Base-by-base conservation (phyloP, 345 rosid species). In the Erysimum cheiranthoides region DNA sequence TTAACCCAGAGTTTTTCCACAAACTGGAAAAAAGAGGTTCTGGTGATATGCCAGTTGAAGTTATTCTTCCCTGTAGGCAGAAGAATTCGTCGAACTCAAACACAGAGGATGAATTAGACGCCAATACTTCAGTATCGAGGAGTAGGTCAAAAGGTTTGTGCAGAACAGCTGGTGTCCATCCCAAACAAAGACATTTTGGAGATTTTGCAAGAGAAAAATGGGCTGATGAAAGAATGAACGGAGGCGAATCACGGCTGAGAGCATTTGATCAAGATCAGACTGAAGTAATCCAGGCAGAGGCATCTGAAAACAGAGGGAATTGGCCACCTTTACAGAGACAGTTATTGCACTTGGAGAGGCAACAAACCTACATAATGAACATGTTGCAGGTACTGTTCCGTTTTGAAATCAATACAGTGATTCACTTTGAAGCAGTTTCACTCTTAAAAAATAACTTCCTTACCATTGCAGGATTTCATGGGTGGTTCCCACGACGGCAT, bases 321-420 rank as follows among this genome's bases (percentile, higher is more conserved):
- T 92, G 93, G 98, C 82, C 89, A 84, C 90, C 96, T 70, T 87
- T 95, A 47, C 99, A 95, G 84, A 90, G 97, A 83, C 97, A 95
- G 73, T 79, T 95, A 66, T 68, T 85, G 78, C 90, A 84, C 79
- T 75, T 95, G 78, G 98, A 95, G 91, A 90, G 93, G 78, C 99
- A 92, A 75, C 99, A 92, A 82, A 80, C 85, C 31, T 86, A 92
- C 85, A 92, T 95, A 70, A 88, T 90, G 93, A 87, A 89, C 65
- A 89, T 89, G 97, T 81, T 95, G 82, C 97, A 95, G 96, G 97
- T 78, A 50, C 81, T 75, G 21, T 70, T 72, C 42, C 13, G 71
- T 12, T 80, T 66, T 69, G 17, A 54, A 35, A 45, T n/a, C 3
- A 47, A 35, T 74, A 73, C 47, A 12, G 53, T 70, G 67, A 30